Base-by-base conservation (phyloP, 2,329 filamentous ascomycete genomes). In the Taxawa tesnikishii region DNA sequence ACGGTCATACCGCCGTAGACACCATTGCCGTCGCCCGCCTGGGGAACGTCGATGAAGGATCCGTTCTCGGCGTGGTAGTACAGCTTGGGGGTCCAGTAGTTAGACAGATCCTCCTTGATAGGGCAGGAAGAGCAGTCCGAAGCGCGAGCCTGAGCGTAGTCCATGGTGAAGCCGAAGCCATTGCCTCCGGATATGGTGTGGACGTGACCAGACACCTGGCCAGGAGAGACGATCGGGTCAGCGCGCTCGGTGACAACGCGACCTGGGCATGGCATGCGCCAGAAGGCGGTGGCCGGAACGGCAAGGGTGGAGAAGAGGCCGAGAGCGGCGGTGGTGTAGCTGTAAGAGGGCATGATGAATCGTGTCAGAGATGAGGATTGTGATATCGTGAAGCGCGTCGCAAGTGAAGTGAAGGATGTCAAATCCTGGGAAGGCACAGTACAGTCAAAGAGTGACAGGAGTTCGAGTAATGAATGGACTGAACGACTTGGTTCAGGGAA, bases 1-100 rank as follows among this genome's bases (percentile, higher is more conserved):
- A 78, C 75, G 39, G 81, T 59, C 70, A 78, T 75, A 51, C 83
- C 83, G 47, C 59, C 59, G 16, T 47, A 50, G 12, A 50, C 47
- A 24, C 49, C 43, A n/a, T 43, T 31, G 42, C 56, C 62, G 33
- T 70, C 68, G 10, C 68, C 68, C 26, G 59, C 53, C 31, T 68
- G 60, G 5, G 74, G 65, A n/a, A 85, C 80, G 25, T 68, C 65
- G 24, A 43, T 37, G 53, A 76, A 70, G 29, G 65, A 67, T 31
- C 69, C 70, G 41, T 75, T 73, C 43, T 67, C 58, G 47, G 73
- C 65, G 40, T 79, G 55, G 45, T 78, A 83, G 56, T 75, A 84
- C 3, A 84, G 59, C 12, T 63, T 60, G 3, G 81, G 79, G 36
- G 75, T 73, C 81, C 81, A 85, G 62, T 87, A 85, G 56, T 79